Base-by-base conservation (phyloP, 1,284 basidiomycete species). In the Irpex sp. region DNA sequence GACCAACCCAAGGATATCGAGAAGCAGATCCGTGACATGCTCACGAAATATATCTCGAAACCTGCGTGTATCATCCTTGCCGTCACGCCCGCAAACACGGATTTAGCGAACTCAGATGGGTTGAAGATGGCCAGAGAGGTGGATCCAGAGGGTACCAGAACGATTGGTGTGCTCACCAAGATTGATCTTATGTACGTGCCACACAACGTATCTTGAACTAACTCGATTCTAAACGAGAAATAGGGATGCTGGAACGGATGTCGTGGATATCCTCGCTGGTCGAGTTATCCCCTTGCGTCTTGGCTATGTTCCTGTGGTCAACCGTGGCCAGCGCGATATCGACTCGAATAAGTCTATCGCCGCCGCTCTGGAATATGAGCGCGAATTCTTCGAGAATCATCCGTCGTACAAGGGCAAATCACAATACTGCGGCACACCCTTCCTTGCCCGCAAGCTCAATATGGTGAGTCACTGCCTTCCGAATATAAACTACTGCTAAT, bases 1-100 rank as follows among this genome's bases (percentile, higher is more conserved):
- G 97, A 99, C 79, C 97, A 99, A 75, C 97, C 97, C 8, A 87
- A 90, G 67, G 97, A 98, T 76, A 98, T 99, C 67, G 97, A 99
- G 81, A 94, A 93, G 74, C 97, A 98, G 78, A 99, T 99, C 70
- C 85, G 86, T 64, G 97, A 98, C 64, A 98, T 99, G 97, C 81
- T 98, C 61, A 78, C 94, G 75, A 97, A 97, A 77, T 98, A 92
- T 76, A 98, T 99, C 75, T 90, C 93, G 19, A 95, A 95, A 76
- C 93, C 97, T 21, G 85, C 87, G 31, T 91, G 89, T 81, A 92
- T 93, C 73, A 90, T 98, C 70, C 88, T 98, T 56, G 97, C 97
- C 37, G 97, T 98, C 67, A 98, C 97, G 0, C 93, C 91, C 21
- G 97, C 95, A 68, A 98, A 98, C 76, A 93, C 90, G 46, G 97